Conservation (phyloP, 2,329 filamentous ascomycete species). For the Hypoxylon sp. region DNA sequence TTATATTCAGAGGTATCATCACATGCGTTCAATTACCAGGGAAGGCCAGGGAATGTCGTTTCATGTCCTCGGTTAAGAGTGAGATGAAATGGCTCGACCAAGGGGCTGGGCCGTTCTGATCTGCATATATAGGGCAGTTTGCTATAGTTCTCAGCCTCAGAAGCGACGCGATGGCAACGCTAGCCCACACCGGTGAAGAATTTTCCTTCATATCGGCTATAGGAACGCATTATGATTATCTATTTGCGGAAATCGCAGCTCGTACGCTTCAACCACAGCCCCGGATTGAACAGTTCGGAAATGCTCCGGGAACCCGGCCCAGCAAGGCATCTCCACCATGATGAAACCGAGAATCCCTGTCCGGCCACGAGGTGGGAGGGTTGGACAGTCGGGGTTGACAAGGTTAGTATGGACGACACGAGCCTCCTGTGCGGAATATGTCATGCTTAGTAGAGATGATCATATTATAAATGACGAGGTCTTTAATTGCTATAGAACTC, state of each 20-base stretch:
- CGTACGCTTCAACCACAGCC: slow-evolving; percentile 20
- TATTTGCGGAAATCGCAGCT: slow-evolving; percentile 9
- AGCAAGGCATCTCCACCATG: slow-evolving; percentile 17
- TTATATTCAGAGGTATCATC: neutral
- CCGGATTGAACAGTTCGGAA: slow-evolving; percentile 26
- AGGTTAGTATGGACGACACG: slow-evolving; percentile 8
- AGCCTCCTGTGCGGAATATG: slow-evolving; percentile 18
- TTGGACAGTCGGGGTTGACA: neutral
- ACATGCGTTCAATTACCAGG: neutral
- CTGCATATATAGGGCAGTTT: slow-evolving; percentile 14
- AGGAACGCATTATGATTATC: slow-evolving; percentile 7
- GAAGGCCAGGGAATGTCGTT: neutral
- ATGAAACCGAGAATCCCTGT: slow-evolving; percentile 38
- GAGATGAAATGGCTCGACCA: slow-evolving; percentile 1
- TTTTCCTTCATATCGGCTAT: neutral
- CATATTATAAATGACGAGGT: neutral
- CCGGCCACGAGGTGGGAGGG: slow-evolving; percentile 31
- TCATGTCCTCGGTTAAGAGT: neutral
- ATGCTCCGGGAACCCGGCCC: slow-evolving; percentile 25
- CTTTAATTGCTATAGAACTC: slow-evolving; percentile 1
- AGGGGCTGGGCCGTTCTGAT: slow-evolving; percentile 11
- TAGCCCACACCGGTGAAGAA: slow-evolving; percentile 30
- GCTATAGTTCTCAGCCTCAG: neutral
- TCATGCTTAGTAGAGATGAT: slow-evolving; percentile 12
- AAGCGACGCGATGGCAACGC: slow-evolving; percentile 10